These are phyloP conservation scores for Amanita muscaria DNA, from an alignment of 768 basidiomycete species.

Conservation along the genomic window DNA sequence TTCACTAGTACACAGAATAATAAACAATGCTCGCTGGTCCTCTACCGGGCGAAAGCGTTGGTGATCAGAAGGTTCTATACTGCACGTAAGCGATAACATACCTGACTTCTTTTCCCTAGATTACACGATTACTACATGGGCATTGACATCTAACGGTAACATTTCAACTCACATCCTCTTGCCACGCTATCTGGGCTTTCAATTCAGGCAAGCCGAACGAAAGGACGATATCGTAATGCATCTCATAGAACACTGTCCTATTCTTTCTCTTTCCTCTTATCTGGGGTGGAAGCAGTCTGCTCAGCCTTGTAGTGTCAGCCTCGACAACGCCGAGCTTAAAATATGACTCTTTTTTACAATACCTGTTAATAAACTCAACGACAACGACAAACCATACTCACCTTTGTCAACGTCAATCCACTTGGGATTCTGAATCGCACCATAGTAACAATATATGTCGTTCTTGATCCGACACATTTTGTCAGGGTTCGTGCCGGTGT, in stretches of 20 bases:
- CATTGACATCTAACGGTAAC: background rate
- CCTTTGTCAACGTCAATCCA: conserved; percentile 21
- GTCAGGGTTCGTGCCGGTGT: background rate
- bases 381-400: conserved; percentile 14
- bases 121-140: background rate
- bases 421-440: conserved; percentile 11
- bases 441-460: conserved; percentile 18
- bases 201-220: conserved; percentile 17
- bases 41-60: background rate
- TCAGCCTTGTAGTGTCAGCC: conserved; percentile 11
- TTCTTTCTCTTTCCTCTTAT: conserved; percentile 4
- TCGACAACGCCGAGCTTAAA: conserved; percentile 9
- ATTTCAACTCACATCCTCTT: conserved; percentile 12
- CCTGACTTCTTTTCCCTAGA: conserved; percentile 7
- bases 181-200: conserved; percentile 16
- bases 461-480: conserved; percentile 9
- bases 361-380: conserved; percentile 16
- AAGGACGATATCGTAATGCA: conserved; percentile 15
- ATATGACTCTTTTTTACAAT: conserved; percentile 6
- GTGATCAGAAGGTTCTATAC: background rate
- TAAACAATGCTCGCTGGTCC: conserved; percentile 5
- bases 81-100: background rate
- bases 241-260: conserved; percentile 7
- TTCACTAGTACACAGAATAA: conserved; percentile 1
- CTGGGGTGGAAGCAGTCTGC: background rate